Base-by-base conservation (phyloP, 1,284 basidiomycete species). In the Takashimella koratensis region DNA sequence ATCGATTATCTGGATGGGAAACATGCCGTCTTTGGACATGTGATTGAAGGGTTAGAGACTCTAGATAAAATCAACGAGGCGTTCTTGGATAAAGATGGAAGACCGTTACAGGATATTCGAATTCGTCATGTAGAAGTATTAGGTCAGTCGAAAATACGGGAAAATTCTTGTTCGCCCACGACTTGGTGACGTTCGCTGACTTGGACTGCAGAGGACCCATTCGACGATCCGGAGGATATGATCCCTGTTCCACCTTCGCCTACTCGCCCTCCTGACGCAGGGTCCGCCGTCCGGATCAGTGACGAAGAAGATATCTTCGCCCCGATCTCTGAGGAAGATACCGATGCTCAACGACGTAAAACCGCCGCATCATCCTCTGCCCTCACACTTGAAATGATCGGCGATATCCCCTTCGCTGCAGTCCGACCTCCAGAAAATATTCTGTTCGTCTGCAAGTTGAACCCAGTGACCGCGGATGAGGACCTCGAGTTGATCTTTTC, bases 341-440 rank as follows among this genome's bases (percentile, higher is more conserved):
- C 85, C 42, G 95, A 95, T 64, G 82, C 82, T 16, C 78, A 83
- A 45, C 83, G 88, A 11, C 84, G 93, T 11, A 83, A 86, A 70
- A 86, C 87, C 54, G 93, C 93, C 0, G 94, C 95, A 0, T 84
- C 84, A 2, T 92, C 94, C 0, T 92, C 92, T 40, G 96, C 95
- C 0, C 79, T 99, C 30, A 98, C 96, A 2, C 83, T 99, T 47
- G 96, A 99, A 74, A 98, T 99, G 92, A 95, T 98, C 55, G 95
- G 95, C 45, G 96, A 99, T 75, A 79, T 98, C 50, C 96, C 96
- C 0, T 98, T 98, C 69, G 96, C 95, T 19, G 95, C 97, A 66
- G 91, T 99, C 42, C 84, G 93, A 42, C 96, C 96, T 0, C 95
- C 95, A 0, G 95, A 99, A 77, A 98, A 98, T 76, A 93, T 98